A percentile compares a stretch with the other conserved stretches of the same genome.
phyloP scores from a whole-genome alignment of 2,329 filamentous ascomycete species.

The Calonectria multiphialidica region DNA sequence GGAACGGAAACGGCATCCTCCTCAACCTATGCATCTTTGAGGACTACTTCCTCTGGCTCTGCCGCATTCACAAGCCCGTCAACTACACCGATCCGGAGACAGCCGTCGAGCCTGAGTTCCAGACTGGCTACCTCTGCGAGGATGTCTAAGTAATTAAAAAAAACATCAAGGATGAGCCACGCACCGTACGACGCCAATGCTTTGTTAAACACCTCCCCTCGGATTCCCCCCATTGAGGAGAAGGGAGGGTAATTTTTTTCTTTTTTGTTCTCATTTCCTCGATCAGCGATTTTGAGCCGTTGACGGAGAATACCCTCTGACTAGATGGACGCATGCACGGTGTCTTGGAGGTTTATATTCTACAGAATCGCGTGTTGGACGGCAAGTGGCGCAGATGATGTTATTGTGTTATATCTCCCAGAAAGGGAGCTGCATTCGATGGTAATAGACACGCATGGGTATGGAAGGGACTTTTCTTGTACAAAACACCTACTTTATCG shows the following conservation, averaged over 20 bases:
- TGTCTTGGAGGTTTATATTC: not conserved
- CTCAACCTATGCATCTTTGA: conserved; percentile 75
- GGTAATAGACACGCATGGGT: conserved; percentile 19
- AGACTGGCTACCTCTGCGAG: conserved; percentile 37
- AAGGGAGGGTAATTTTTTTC: not conserved
- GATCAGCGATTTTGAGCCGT: not conserved
- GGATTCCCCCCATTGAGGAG: not conserved
- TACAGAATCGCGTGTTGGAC: not conserved
- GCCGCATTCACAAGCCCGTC: conserved; percentile 75
- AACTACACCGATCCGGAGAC: conserved; percentile 54
- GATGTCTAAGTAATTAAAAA: conserved; percentile 30
- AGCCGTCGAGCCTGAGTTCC: conserved; percentile 49
- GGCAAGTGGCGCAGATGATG: conserved; percentile 11
- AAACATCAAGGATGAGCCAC: conserved; percentile 19
- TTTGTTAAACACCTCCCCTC: not conserved
- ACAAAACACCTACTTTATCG: conserved; percentile 22
- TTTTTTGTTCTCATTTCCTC: not conserved
- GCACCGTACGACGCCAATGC: conserved; percentile 16
- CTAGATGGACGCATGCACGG: conserved; percentile 5
- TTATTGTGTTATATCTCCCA: not conserved
- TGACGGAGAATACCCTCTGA: not conserved
- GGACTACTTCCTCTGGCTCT: conserved; percentile 74
- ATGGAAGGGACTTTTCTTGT: not conserved
- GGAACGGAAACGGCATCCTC: conserved; percentile 66
- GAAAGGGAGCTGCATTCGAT: conserved; percentile 13